These are phyloP conservation scores for Lactarius indigo DNA, from an alignment of 768 basidiomycete genomes.

Conservation along the genomic window DNA sequence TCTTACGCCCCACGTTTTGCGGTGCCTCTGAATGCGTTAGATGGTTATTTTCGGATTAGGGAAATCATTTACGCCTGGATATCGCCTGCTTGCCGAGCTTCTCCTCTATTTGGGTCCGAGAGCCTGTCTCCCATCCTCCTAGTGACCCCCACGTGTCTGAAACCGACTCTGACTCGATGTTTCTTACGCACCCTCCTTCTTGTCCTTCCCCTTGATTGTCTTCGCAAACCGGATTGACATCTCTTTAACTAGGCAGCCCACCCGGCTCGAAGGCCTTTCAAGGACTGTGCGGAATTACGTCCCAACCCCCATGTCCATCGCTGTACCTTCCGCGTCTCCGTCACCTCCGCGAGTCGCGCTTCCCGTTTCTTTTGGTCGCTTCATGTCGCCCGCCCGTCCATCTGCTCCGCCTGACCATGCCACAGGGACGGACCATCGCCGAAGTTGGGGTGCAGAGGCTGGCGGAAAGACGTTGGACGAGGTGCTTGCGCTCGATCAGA, in stretches of 20 bases:
- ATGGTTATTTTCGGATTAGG: background rate
- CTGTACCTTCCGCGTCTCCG: slow-evolving; percentile 46
- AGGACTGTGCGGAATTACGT: slow-evolving; percentile 53
- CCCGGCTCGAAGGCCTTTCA: slow-evolving; percentile 50
- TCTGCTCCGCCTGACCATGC: slow-evolving; percentile 6
- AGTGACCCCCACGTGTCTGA: background rate
- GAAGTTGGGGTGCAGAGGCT: slow-evolving; percentile 16
- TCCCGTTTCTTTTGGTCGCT: slow-evolving; percentile 46
- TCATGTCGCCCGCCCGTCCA: slow-evolving; percentile 34
- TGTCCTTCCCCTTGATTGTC: background rate
- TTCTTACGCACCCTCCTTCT: slow-evolving; percentile 3
- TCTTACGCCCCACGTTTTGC: background rate
- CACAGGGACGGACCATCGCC: slow-evolving; percentile 14
- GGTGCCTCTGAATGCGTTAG: background rate
- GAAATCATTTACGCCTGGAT: background rate
- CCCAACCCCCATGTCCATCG: slow-evolving; percentile 49
- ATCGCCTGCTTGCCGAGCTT: background rate
- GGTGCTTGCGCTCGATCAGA: slow-evolving; percentile 26
- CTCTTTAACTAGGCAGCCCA: slow-evolving; percentile 39
- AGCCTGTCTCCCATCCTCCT: background rate
- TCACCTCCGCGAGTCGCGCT: slow-evolving; percentile 49
- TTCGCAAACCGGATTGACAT: background rate
- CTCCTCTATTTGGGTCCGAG: background rate
- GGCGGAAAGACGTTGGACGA: slow-evolving; percentile 28
- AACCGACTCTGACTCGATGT: background rate